phyloP scores from a whole-genome alignment of 495 filamentous ascomycete genomes.

The Neurospora cerealis region DNA sequence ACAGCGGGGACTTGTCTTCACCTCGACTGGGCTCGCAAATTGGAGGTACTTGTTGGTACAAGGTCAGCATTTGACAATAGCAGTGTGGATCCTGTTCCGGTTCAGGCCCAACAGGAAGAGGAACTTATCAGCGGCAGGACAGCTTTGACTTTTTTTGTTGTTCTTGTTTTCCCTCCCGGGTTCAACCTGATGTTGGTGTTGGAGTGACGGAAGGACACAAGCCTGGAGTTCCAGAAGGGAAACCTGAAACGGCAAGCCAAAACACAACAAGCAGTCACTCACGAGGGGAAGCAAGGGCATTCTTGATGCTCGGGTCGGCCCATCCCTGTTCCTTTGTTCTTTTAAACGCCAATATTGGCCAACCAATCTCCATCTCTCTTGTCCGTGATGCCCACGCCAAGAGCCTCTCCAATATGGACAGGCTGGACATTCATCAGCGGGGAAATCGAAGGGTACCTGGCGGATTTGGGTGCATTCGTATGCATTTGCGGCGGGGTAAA shows the following conservation, averaged over 20 bases:
- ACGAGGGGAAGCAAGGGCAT: background rate
- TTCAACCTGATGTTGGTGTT: background rate
- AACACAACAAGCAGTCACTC: background rate
- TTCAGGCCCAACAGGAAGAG: background rate
- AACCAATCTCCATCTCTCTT: background rate
- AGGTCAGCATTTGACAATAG: background rate
- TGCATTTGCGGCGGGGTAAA: background rate
- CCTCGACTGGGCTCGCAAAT: background rate
- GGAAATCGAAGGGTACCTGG: background rate
- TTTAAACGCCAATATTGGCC: background rate
- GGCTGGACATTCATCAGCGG: background rate
- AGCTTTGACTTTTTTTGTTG: background rate
- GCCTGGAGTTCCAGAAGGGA: constrained; percentile 13
- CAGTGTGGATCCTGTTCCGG: background rate
- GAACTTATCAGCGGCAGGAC: background rate
- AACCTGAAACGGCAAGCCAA: constrained; percentile 13
- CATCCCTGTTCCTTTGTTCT: background rate
- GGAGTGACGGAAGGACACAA: background rate
- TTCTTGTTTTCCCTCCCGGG: background rate
- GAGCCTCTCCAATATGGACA: background rate
- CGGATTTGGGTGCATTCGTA: background rate
- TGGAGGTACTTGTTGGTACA: background rate
- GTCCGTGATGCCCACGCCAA: background rate
- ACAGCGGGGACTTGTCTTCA: background rate
- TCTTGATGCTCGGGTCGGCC: background rate